A percentile compares a stretch with the other conserved stretches of the same genome.
Evolutionary conservation across 345 rosid genomes (phyloP).

Genomic region (Lumnitzera racemosa): DNA sequence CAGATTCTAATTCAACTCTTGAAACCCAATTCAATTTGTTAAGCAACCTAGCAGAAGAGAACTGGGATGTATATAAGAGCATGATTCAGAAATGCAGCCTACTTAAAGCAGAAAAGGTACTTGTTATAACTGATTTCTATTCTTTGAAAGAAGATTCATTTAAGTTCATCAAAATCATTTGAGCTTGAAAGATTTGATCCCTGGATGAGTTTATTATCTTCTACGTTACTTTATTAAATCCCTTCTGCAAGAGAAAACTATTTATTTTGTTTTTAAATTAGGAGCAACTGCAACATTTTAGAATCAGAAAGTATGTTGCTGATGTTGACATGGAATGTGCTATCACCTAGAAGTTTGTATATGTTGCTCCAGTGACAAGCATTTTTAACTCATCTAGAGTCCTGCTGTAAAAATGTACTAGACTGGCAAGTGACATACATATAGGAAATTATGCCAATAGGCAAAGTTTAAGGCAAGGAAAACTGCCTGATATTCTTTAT

Average conservation of each 20-base stretch:
- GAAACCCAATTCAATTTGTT: constrained; percentile 55
- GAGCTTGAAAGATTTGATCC: too few species aligned
- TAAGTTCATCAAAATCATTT: not conserved
- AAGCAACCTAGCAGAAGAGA: constrained; percentile 67
- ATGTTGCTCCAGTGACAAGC: too few species aligned
- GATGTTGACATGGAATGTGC: not conserved
- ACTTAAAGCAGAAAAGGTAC: constrained; percentile 63
- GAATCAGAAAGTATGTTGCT: not conserved
- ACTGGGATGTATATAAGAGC: constrained; percentile 53
- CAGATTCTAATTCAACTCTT: constrained; percentile 66
- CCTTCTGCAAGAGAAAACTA: not conserved
- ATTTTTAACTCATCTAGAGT: too few species aligned
- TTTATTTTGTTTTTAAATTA: not conserved
- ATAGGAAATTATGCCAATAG: too few species aligned
- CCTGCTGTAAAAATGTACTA: too few species aligned
- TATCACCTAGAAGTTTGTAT: too few species aligned
- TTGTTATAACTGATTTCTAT: not conserved
- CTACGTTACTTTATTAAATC: not conserved
- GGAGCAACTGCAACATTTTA: not conserved
- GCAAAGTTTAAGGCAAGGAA: too few species aligned
- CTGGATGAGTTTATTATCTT: too few species aligned
- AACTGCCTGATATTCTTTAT: too few species aligned
- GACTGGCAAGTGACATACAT: too few species aligned
- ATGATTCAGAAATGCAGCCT: constrained; percentile 60
- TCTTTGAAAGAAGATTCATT: not conserved